phyloP scores from a whole-genome alignment of 2,329 filamentous ascomycete species.

The Aspergillus pseudoterreus region DNA sequence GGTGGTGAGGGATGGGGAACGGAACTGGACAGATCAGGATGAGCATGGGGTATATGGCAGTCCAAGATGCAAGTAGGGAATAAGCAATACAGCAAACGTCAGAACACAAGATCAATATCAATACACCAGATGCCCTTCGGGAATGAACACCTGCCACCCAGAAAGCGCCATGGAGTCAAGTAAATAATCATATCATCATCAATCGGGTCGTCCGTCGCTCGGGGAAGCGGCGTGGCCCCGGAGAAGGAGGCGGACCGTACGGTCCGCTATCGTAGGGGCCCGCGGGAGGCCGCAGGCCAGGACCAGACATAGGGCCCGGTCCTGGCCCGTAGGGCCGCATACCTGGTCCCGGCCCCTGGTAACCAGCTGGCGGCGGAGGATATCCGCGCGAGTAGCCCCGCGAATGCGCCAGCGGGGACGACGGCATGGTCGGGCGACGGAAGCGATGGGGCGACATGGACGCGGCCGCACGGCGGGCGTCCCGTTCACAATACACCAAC shows the following conservation, averaged over 20 bases:
- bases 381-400: constrained; percentile 11
- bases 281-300: constrained; percentile 6
- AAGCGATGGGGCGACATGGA: constrained; percentile 34
- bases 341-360: constrained; percentile 19
- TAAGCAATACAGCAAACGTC: no score
- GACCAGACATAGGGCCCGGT: constrained; percentile 11
- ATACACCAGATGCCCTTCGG: no score
- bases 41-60: no score
- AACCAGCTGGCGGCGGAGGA: constrained; percentile 26
- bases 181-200: constrained; percentile 43
- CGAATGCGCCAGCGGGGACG: constrained; percentile 29
- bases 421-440: constrained; percentile 30
- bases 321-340: constrained; percentile 8
- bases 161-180: no score
- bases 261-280: constrained; percentile 14
- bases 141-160: no score
- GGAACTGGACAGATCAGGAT: no score
- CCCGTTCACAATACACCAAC: constrained; percentile 77
- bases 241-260: constrained; percentile 24
- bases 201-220: constrained; percentile 48
- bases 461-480: constrained; percentile 63
- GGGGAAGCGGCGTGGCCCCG: constrained; percentile 40
- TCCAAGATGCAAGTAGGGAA: no score
- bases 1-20: no score
- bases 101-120: no score